Evolutionary conservation across 2,329 filamentous ascomycete genomes (phyloP).

Genomic region (Mariannaea elegans): DNA sequence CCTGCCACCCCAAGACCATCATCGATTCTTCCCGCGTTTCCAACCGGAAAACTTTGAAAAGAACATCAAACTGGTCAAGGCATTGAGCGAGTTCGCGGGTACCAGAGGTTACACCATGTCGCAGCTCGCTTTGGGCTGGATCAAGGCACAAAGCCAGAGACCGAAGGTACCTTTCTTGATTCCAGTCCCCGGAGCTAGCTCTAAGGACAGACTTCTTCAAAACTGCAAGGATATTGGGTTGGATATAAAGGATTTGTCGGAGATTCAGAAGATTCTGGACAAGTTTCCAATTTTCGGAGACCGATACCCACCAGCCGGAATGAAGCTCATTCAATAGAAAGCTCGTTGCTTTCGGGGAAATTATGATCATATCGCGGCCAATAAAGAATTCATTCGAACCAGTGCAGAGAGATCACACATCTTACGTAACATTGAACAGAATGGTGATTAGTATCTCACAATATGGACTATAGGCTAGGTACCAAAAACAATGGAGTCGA

Average conservation of each 20-base stretch:
- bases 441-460: too few species aligned
- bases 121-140: constrained; percentile 72
- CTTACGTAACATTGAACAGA: too few species aligned
- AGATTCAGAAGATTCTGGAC: constrained; percentile 1
- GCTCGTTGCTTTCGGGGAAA: too few species aligned
- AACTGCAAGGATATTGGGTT: background rate
- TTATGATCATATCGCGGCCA: too few species aligned
- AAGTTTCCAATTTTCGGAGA: background rate
- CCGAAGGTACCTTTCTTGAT: constrained; percentile 45
- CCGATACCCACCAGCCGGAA: background rate
- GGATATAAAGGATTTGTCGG: background rate
- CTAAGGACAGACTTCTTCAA: background rate
- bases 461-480: too few species aligned
- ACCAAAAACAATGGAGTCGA: too few species aligned
- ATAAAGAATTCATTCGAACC: too few species aligned
- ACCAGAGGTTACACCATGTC: constrained; percentile 65
- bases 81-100: constrained; percentile 63
- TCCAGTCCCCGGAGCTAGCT: constrained; percentile 66
- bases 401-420: too few species aligned
- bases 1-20: constrained; percentile 59
- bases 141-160: constrained; percentile 43
- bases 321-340: background rate
- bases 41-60: constrained; percentile 65
- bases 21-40: constrained; percentile 62
- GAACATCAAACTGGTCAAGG: constrained; percentile 66